These are phyloP conservation scores for Jacaranda copaia DNA, from an alignment of 257 asterid species.

Conservation along the genomic window DNA sequence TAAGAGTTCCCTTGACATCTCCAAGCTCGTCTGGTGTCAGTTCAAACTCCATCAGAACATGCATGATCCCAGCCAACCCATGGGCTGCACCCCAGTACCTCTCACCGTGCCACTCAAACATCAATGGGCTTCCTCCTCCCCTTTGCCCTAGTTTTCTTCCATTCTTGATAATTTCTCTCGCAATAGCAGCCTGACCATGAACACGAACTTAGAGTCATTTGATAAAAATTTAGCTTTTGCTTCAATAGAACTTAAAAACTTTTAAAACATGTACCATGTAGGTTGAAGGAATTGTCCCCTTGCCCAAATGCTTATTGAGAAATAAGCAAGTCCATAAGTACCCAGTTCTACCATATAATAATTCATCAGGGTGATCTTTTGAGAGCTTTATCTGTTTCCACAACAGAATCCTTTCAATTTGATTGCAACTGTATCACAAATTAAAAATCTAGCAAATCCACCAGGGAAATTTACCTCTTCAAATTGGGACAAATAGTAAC, in stretches of 20 bases:
- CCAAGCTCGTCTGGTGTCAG: conserved; percentile 60
- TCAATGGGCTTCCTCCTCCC: conserved; percentile 57
- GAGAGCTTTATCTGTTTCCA: conserved; percentile 59
- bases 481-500: conserved; percentile 58
- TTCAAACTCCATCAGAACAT: conserved; percentile 62
- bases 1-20: conserved; percentile 69
- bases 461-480: conserved; percentile 52
- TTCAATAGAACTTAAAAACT: background rate
- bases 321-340: conserved; percentile 73
- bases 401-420: conserved; percentile 16
- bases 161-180: conserved; percentile 52
- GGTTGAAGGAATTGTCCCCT: conserved; percentile 57
- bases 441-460: background rate
- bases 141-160: conserved; percentile 64
- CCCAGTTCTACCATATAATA: conserved; percentile 78
- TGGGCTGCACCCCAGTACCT: conserved; percentile 93
- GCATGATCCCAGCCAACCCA: conserved; percentile 81
- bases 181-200: conserved; percentile 49
- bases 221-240: background rate
- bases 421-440: background rate
- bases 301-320: conserved; percentile 64
- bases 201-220: background rate
- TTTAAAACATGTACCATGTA: conserved; percentile 43
- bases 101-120: conserved; percentile 73
- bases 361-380: conserved; percentile 68